phyloP scores from a whole-genome alignment of 768 basidiomycete species.

The Dioszegia aurantiaca region DNA sequence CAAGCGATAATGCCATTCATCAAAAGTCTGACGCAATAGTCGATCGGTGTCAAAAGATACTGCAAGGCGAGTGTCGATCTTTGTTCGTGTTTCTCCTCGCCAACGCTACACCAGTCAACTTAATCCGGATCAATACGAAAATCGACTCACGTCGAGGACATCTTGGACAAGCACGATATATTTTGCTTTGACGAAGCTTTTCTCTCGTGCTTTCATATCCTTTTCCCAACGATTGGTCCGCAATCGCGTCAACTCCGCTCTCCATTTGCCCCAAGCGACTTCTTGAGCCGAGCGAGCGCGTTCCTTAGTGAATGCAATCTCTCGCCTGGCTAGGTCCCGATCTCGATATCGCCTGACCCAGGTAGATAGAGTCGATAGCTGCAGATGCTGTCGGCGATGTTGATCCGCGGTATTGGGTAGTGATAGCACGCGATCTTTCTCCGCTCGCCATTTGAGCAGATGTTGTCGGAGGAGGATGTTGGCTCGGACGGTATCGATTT shows the following conservation, averaged over 20 bases:
- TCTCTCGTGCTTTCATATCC: slow-evolving; percentile 31
- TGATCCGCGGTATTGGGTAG: slow-evolving; percentile 36
- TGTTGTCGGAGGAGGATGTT: slow-evolving; percentile 41
- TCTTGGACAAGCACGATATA: not conserved
- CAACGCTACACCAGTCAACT: slow-evolving; percentile 16
- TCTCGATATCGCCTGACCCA: slow-evolving; percentile 26
- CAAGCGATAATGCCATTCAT: slow-evolving; percentile 12
- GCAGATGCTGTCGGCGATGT: slow-evolving; percentile 22
- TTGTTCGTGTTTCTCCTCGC: slow-evolving; percentile 7
- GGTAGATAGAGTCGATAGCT: slow-evolving; percentile 12
- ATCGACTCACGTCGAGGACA: slow-evolving; percentile 23
- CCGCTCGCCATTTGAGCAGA: slow-evolving; percentile 28
- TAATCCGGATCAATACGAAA: not conserved
- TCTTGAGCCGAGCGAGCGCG: not conserved
- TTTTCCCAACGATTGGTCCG: slow-evolving; percentile 30
- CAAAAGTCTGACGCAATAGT: slow-evolving; percentile 5
- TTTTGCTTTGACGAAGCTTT: slow-evolving; percentile 13
- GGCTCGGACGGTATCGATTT: slow-evolving; percentile 28
- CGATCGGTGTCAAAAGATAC: slow-evolving; percentile 3
- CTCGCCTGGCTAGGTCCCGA: slow-evolving; percentile 9
- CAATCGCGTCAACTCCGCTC: slow-evolving; percentile 5
- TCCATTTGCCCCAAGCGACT: slow-evolving; percentile 26
- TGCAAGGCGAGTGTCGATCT: slow-evolving; percentile 10
- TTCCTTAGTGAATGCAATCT: slow-evolving; percentile 3
- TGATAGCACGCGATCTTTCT: slow-evolving; percentile 20